These are phyloP conservation scores for Pseudozyma thailandica DNA, from an alignment of 1,284 basidiomycete genomes.

Conservation along the genomic window DNA sequence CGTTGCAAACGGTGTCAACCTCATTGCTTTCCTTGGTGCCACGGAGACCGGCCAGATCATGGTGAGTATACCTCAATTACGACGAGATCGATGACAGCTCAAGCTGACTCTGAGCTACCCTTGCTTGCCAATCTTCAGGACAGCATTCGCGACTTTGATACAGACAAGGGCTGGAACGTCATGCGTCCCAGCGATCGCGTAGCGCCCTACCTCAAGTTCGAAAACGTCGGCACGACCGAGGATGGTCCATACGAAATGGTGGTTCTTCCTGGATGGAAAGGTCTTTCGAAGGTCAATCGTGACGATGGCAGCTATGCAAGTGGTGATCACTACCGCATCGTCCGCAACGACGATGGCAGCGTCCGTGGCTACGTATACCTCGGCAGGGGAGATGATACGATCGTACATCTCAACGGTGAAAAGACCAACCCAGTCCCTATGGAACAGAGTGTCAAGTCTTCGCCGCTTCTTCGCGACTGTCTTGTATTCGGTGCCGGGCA, in stretches of 20 bases:
- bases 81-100: too few species aligned
- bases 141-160: slow-evolving; percentile 72
- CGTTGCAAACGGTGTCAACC: slow-evolving; percentile 72
- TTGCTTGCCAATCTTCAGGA: too few species aligned
- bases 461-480: slow-evolving; percentile 70
- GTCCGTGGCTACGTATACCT: slow-evolving; percentile 73
- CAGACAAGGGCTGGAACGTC: slow-evolving; percentile 76
- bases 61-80: too few species aligned
- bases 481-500: slow-evolving; percentile 75
- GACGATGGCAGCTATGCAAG: slow-evolving; percentile 75
- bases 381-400: slow-evolving; percentile 75
- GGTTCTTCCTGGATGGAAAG: slow-evolving; percentile 73
- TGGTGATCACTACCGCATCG: slow-evolving; percentile 72
- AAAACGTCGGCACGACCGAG: slow-evolving; percentile 28
- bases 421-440: slow-evolving; percentile 58
- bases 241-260: slow-evolving; percentile 72
- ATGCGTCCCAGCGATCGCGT: slow-evolving; percentile 66
- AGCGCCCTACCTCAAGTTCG: slow-evolving; percentile 31
- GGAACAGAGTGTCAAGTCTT: slow-evolving; percentile 44
- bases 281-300: slow-evolving; percentile 72
- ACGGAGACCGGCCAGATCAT: slow-evolving; percentile 67
- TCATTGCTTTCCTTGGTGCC: slow-evolving; percentile 73
- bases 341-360: slow-evolving; percentile 69
- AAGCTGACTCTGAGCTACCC: too few species aligned
- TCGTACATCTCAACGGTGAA: slow-evolving; percentile 68